Base-by-base conservation (phyloP, 495 filamentous ascomycete genomes). In the Achaetomiella virescens region DNA sequence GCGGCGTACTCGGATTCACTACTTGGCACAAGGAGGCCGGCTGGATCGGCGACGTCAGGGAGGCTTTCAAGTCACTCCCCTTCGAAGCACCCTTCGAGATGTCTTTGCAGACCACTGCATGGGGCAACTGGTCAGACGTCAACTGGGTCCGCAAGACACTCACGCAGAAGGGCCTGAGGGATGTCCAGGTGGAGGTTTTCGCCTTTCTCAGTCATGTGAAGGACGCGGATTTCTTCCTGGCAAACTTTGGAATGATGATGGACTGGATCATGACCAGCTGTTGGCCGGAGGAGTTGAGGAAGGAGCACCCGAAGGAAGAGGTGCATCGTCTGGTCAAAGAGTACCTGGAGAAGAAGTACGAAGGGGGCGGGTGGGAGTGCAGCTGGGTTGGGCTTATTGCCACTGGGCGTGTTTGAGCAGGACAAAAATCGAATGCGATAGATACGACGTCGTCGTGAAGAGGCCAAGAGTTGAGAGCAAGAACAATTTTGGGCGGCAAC, bases 261-360 rank as follows among this genome's bases (percentile, higher is more conserved):
- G 65, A 71, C 14, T 72, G 66, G 68, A 54, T 73, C 48, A 61
- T 72, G 50, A 60, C 57, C 31, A 54, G 53, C 18, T 58, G 47
- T 33, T 75, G 74, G 74, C 67, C 59, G 21, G 74, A 72, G 55
- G 72, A 75, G 55, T 51, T 63, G 54, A 62, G 65, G 51, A 59
- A 52, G 14, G 43, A 55, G 27, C 72, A 72, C 48, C 64, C 62
- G 12, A 54, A 48, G 47, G 68, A 61, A 2, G 68, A 73, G 61
- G 59, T 75, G 9, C 54, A 65, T 3, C 59, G 56, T 8, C 40
- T 70, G 42, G 57, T 75, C 7, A 59, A 60, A 58, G 62, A 63
- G 35, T 65, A 63, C 48, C 52, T 76, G 15, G 65, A 64, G 49
- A 60, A 70, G 50, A 74, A 70, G 58, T 59, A 75, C 37, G 55